phyloP scores from a whole-genome alignment of 2,329 filamentous ascomycete species.

The Ascochyta koolunga region DNA sequence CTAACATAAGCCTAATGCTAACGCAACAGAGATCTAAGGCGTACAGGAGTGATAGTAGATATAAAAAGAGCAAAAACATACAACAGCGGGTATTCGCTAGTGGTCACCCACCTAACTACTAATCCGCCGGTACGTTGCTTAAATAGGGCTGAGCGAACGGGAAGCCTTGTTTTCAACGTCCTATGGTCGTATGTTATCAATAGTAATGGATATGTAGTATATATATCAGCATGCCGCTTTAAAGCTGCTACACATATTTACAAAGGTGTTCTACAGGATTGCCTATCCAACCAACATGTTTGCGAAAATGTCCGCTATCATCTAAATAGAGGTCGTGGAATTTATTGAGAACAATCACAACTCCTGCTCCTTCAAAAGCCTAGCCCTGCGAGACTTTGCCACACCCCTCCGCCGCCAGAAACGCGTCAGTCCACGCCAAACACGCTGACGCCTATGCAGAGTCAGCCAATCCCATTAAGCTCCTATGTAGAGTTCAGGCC shows the following conservation, averaged over 20 bases:
- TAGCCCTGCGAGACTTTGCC: neutral
- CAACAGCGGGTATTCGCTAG: neutral
- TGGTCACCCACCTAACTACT: neutral
- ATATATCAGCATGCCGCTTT: no score
- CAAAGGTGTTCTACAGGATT: no score
- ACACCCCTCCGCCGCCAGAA: slow-evolving; percentile 7
- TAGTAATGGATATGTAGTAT: no score
- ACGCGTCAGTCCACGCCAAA: slow-evolving; percentile 9
- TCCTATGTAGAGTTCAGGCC: no score
- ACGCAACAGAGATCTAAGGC: no score
- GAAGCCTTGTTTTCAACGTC: neutral
- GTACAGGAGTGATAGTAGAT: no score
- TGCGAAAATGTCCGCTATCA: no score
- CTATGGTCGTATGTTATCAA: neutral
- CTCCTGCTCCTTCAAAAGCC: neutral
- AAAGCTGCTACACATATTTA: no score
- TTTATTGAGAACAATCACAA: neutral
- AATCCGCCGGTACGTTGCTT: neutral
- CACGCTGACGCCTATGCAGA: slow-evolving; percentile 2
- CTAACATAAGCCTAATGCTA: no score
- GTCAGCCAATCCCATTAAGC: neutral
- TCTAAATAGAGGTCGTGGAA: no score
- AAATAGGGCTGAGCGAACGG: neutral
- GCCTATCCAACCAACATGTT: no score
- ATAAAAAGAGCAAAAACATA: neutral